Evolutionary conservation across 2,329 filamentous ascomycete genomes (phyloP), one percentile per base, ranked within the genome.

Genomic region (Moelleriella libera): DNA sequence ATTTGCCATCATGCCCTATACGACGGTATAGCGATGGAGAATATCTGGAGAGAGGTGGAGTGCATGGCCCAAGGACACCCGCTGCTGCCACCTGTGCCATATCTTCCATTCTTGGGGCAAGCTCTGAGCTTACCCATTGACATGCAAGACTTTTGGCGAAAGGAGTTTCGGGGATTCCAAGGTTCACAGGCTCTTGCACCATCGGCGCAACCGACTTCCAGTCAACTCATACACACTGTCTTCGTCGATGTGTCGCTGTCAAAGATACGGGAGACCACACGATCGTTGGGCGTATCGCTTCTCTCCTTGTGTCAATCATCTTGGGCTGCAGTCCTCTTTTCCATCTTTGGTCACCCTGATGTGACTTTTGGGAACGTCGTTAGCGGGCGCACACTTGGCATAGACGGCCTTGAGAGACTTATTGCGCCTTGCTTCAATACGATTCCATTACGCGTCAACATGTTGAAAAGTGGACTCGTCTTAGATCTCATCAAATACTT

Each of bases 401-500:
- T 89, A 3, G 73, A 83, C 5, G 76, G 74, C 0, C 68, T 90
- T 9, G 80, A 89, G 39, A 69, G 72, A 4, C 74, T 95, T 5
- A 76, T 94, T n/a, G 88, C 86, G 0, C 89, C 89, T 0, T 94
- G 88, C 60, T 95, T 96, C 70, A 96, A 95, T 58, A 94, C 89
- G 0, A 65, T 95, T 10, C 88, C 89, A 0, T 59, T 88, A 2
- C 76, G 87, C 30, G 65, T 79, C 12, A 64, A 78, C 32, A 51
- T 85, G 8, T 63, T 70, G 1, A 58, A 59, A 3, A 60, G 60
- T 2, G 66, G 61, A 1, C 72, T 70, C 12, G 80, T 81, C 48
- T 55, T 70, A 0, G 73, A 80, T 5, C 59, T 88, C 9, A 64
- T 83, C 30, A 75, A 74, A 48, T 60, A 66, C 2, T 69, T 87